A percentile compares a stretch with the other conserved stretches of the same genome.
Conservation (phyloP, 2,329 filamentous ascomycete species). For the Fusarium sp. region DNA sequence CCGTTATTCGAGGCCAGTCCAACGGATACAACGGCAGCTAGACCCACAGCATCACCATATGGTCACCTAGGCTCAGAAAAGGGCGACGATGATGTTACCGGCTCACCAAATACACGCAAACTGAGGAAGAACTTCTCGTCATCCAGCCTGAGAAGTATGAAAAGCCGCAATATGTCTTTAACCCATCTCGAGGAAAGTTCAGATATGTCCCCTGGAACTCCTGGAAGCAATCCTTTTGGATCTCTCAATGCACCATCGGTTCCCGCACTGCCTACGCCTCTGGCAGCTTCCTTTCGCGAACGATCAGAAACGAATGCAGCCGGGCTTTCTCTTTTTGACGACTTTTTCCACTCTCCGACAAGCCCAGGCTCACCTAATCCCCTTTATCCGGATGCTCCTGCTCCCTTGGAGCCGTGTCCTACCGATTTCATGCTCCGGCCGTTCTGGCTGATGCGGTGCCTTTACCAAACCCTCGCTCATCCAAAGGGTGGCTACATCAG, state of each 20-base stretch:
- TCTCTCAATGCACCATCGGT: slow-evolving; percentile 62
- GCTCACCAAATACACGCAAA: slow-evolving; percentile 64
- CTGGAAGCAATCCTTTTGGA: slow-evolving; percentile 75
- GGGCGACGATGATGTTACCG: slow-evolving; percentile 56
- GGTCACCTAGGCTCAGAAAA: slow-evolving; percentile 50
- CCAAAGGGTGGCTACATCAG: slow-evolving; percentile 93
- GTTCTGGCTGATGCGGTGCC: slow-evolving; percentile 96
- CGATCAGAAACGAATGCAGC: slow-evolving; percentile 67
- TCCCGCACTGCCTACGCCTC: slow-evolving; percentile 75
- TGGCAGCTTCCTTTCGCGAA: slow-evolving; percentile 71
- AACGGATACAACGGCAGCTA: slow-evolving; percentile 42
- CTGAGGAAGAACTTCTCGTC: slow-evolving; percentile 76
- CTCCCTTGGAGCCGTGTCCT: slow-evolving; percentile 90
- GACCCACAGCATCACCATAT: slow-evolving; percentile 48
- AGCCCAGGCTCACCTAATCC: slow-evolving; percentile 74
- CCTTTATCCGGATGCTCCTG: slow-evolving; percentile 72
- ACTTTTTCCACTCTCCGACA: slow-evolving; percentile 77
- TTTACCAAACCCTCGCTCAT: slow-evolving; percentile 93
- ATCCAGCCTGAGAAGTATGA: slow-evolving; percentile 76
- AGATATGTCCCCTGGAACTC: slow-evolving; percentile 79
- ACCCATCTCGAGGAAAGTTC: slow-evolving; percentile 70
- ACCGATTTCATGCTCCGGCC: slow-evolving; percentile 89
- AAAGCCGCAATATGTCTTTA: slow-evolving; percentile 78
- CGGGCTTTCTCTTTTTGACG: slow-evolving; percentile 85
- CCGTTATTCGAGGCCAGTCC: slow-evolving; percentile 45